A percentile compares a stretch with the other conserved stretches of the same genome.
phyloP scores from a whole-genome alignment of 805 yeast species.

The Metschnikowia henanensis region DNA sequence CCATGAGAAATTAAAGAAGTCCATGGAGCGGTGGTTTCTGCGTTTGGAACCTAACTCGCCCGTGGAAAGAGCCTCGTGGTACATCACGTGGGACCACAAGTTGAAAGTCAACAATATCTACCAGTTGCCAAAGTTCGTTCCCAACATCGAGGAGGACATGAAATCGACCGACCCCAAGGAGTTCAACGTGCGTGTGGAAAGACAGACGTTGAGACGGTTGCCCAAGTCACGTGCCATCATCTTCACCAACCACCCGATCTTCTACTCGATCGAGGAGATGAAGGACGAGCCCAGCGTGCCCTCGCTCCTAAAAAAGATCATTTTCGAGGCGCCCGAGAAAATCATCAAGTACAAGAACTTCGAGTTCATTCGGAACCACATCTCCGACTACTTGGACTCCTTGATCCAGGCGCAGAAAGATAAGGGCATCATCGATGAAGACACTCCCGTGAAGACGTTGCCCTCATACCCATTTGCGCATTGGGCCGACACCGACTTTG shows the following conservation, averaged over 20 bases:
- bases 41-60: slow-evolving; percentile 59
- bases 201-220: slow-evolving; percentile 67
- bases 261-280: slow-evolving; percentile 73
- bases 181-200: slow-evolving; percentile 68
- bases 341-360: slow-evolving; percentile 66
- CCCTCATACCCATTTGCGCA: slow-evolving; percentile 67
- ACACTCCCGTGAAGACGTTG: slow-evolving; percentile 56
- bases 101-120: slow-evolving; percentile 57
- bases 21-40: slow-evolving; percentile 74
- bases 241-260: slow-evolving; percentile 77
- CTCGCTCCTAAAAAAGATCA: slow-evolving; percentile 63
- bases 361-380: slow-evolving; percentile 57
- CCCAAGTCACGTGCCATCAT: slow-evolving; percentile 67
- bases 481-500: slow-evolving; percentile 46
- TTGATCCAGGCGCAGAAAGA: slow-evolving; percentile 60
- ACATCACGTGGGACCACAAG: slow-evolving; percentile 72
- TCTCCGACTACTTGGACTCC: slow-evolving; percentile 55
- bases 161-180: slow-evolving; percentile 45
- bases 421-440: slow-evolving; percentile 51
- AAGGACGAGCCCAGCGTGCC: slow-evolving; percentile 81
- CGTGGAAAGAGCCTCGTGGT: slow-evolving; percentile 77
- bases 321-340: slow-evolving; percentile 65
- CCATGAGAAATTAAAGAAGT: slow-evolving; percentile 58
- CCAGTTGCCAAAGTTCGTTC: slow-evolving; percentile 47
- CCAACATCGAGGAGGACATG: slow-evolving; percentile 31